Evolutionary conservation across 163 green algal genomes (phyloP).

Genomic region (Smithsoniella earleae): DNA sequence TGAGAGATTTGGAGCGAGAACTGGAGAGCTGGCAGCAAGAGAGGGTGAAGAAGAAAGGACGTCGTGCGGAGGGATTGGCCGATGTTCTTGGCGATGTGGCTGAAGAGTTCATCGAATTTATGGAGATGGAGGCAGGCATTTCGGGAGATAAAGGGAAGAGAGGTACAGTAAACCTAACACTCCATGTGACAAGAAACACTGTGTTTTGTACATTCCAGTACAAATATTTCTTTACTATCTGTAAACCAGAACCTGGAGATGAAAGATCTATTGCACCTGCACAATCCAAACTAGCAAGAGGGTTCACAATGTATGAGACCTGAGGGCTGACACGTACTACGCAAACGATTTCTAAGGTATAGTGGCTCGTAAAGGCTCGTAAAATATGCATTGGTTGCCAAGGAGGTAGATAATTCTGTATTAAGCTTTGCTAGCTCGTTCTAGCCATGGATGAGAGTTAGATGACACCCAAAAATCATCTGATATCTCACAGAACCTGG

Average conservation of each 20-base stretch:
- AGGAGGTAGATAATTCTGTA: too few species aligned
- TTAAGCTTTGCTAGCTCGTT: too few species aligned
- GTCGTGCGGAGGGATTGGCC: neutral
- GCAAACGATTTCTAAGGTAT: too few species aligned
- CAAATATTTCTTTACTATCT: neutral
- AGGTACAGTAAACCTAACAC: neutral
- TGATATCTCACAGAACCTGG: too few species aligned
- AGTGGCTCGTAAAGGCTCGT: too few species aligned
- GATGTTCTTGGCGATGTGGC: constrained; percentile 15
- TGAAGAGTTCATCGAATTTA: constrained; percentile 23
- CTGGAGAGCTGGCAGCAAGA: constrained; percentile 20
- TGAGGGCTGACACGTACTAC: neutral
- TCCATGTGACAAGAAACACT: too few species aligned
- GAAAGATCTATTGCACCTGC: neutral
- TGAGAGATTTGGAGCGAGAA: constrained; percentile 12
- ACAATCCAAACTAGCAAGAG: neutral
- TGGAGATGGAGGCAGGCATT: constrained; percentile 13
- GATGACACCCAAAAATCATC: too few species aligned
- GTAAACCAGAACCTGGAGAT: neutral
- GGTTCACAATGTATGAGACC: neutral
- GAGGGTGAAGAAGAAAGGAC: constrained; percentile 15
- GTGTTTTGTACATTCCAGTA: neutral
- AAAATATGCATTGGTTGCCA: too few species aligned
- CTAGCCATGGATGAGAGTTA: too few species aligned
- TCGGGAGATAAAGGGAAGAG: neutral